Evolutionary conservation across 2,329 filamentous ascomycete genomes (phyloP), one percentile per base, ranked within the genome.

Genomic region (Akanthomyces dipterigenus): DNA sequence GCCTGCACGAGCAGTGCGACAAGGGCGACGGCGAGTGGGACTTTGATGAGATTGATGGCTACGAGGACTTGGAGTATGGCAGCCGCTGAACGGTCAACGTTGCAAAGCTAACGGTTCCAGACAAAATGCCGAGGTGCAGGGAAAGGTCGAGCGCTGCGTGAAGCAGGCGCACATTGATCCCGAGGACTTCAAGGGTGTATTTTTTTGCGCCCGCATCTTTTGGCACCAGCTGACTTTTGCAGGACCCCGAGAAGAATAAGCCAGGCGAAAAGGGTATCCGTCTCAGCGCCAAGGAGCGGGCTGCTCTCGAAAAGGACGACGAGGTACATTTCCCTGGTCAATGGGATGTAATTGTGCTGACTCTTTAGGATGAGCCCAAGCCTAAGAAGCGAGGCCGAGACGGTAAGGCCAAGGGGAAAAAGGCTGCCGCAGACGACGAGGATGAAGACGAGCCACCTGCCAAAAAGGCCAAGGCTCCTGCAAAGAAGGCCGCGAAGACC

Each of bases 121-220:
- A 4, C 75, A 75, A 3, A 76, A 86, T 42, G 76, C 80, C 0
- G 88, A 91, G 2, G 68, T 85, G 1, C 85, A 93, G 73, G 84
- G 84, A 49, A 96, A 95, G 78, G 78, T 97, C 65, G 80, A 82
- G 55, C 82, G 82, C 50, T 90, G 89, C 56, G 73, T 97, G 26
- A 80, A 82, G 62, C 82, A 93, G 71, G 91, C 91, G 26, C 90
- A 95, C 68, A 88, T 98, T 67, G 88, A 89, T 66, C 82, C 91
- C 46, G 88, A 90, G 56, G 93, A 97, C 67, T 97, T 91, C 86
- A 93, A 88, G 38, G 91, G 91, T 14, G 92, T 96, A 82, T 34
- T 8, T 36, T 26, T 67, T 26, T 31, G 46, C n/a, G 18, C 16
- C 20, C 12, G 22, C 4, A 34, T 26, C 36, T 40, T 34, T 28